Evolutionary conservation across 129 eudicot species (phyloP).

Genomic region (Ambrosia artemisiifolia): DNA sequence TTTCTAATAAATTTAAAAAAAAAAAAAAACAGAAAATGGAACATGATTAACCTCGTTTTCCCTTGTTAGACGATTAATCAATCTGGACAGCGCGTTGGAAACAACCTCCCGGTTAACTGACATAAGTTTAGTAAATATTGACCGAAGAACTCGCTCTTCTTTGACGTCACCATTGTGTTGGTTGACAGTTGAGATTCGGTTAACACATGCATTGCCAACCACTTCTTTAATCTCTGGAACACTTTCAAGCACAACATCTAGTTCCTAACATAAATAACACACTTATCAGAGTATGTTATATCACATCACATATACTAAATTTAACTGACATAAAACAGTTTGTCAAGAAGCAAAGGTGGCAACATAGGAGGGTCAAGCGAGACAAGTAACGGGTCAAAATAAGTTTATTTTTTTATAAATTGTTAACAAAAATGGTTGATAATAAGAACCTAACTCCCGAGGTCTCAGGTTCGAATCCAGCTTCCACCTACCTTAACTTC

Average conservation of each 20-base stretch:
- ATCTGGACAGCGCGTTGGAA: slow-evolving; percentile 40
- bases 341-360: not conserved
- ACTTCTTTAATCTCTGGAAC: slow-evolving; percentile 78
- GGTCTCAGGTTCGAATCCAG: too few species aligned
- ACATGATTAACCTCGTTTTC: slow-evolving; percentile 40
- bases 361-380: not conserved
- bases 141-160: slow-evolving; percentile 39
- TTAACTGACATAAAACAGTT: too few species aligned
- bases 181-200: slow-evolving; percentile 36
- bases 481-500: too few species aligned
- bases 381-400: not conserved
- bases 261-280: slow-evolving; percentile 48
- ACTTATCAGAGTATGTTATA: slow-evolving; percentile 1
- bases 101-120: slow-evolving; percentile 49
- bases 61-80: slow-evolving; percentile 47
- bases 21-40: not conserved
- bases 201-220: slow-evolving; percentile 45
- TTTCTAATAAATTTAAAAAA: not conserved
- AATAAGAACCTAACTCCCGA: too few species aligned
- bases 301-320: not conserved
- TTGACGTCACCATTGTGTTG: slow-evolving; percentile 48
- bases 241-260: slow-evolving; percentile 51
- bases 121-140: slow-evolving; percentile 70
- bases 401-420: too few species aligned
- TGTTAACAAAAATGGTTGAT: too few species aligned